Evolutionary conservation across 495 filamentous ascomycete genomes (phyloP), one percentile per base, ranked within the genome.

Genomic region (Penicillium canariense): DNA sequence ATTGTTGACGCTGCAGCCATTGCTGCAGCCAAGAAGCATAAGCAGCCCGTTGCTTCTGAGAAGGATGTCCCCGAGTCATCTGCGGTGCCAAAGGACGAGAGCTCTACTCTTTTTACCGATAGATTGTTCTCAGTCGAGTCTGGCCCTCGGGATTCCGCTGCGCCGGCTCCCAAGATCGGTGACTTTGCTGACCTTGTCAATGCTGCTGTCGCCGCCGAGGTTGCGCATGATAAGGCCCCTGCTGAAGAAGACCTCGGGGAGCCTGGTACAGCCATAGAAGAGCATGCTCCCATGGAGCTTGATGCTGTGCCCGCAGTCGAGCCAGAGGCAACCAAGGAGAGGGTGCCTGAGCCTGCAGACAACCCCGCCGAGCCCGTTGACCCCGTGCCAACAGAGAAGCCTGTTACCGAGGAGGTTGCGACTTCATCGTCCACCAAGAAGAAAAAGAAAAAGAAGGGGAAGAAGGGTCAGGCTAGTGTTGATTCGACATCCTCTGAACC

Each of bases 381-480:
- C 14, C 35, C 53, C 14, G 38, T 47, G 10, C 31, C 42, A 1
- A 15, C 48, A 0, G 59, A 67, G 40, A 60, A 65, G 11, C 6
- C 55, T 3, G 39, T 44, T 40, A 36, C 40, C 7, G 63, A 69
- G n/a, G 56, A 59, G 9, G 27, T 36, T 36, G 6, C 46, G 0
- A 49, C 56, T 5, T 45, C 60, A 1, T 36, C 58, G 2, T 61
- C 59, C 31, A 68, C 72, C 0, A 69, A 68, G 53, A 73, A 75
- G 59, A 73, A 68, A 40, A 71, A 68, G 54, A 71, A 73, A 32
- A 69, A 70, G 25, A 73, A 68, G 56, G 60, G 60, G 22, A 71
- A 72, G 58, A 71, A 72, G 58, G 59, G 55, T 12, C 63, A 60
- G 20, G 43, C 22, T 10, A 52, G 51, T 42, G 45, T 60, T 26